These are phyloP conservation scores for Suhomyces coccinellae DNA, from an alignment of 1,139 yeast genomes.

Conservation along the genomic window DNA sequence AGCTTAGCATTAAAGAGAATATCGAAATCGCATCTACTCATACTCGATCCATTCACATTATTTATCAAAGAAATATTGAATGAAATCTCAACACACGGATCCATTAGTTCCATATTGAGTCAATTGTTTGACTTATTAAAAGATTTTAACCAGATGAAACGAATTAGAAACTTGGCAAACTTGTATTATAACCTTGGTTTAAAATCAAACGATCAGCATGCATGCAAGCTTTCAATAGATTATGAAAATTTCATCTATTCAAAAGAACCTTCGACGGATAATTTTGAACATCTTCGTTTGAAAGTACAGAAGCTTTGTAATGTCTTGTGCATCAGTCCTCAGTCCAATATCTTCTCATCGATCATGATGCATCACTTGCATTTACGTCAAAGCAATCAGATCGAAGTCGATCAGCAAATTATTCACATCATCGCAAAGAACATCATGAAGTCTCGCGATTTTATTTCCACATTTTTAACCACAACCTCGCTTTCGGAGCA, in stretches of 20 bases:
- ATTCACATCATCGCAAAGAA: conserved; percentile 16
- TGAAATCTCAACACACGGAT: conserved; percentile 5
- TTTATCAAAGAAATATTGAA: conserved; percentile 16
- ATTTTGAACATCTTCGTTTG: conserved; percentile 14
- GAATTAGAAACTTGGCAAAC: conserved; percentile 33
- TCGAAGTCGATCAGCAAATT: conserved; percentile 12
- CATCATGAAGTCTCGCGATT: not conserved
- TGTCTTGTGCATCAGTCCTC: conserved; percentile 6
- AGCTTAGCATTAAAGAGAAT: conserved; percentile 12
- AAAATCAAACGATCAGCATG: conserved; percentile 4
- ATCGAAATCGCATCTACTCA: conserved; percentile 20
- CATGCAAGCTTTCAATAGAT: conserved; percentile 21
- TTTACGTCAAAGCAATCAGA: not conserved
- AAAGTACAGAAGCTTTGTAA: conserved; percentile 21
- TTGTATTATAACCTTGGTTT: conserved; percentile 17
- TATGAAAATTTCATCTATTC: conserved; percentile 24
- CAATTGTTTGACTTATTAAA: conserved; percentile 17
- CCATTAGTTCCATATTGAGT: conserved; percentile 5
- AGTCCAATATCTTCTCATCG: conserved; percentile 1
- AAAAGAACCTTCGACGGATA: conserved; percentile 12
- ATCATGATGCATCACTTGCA: conserved; percentile 7
- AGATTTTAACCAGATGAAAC: conserved; percentile 25
- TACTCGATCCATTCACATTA: conserved; percentile 26
- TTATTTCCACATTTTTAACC: conserved; percentile 4
- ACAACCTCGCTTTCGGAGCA: conserved; percentile 5